phyloP scores from a whole-genome alignment of 1,284 basidiomycete species.

The Naganishia albida region DNA sequence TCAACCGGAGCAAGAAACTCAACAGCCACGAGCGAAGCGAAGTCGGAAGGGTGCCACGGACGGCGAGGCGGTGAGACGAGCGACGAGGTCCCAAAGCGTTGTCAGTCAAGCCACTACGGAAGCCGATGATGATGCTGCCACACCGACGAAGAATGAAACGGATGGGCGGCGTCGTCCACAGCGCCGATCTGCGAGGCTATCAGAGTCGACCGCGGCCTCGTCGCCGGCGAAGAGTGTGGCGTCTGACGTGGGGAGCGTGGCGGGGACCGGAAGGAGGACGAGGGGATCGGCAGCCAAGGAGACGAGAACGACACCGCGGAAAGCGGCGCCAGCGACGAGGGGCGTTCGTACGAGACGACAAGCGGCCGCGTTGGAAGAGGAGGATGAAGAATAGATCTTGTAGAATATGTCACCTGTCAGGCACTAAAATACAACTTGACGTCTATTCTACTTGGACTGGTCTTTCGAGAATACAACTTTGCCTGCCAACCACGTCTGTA shows the following conservation, averaged over 20 bases:
- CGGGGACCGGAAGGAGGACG: background rate
- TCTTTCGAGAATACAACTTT: conserved; percentile 31
- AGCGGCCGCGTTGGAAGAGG: conserved; percentile 15
- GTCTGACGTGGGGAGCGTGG: conserved; percentile 3
- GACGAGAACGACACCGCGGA: conserved; percentile 1
- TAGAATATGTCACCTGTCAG: background rate
- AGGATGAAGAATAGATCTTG: conserved; percentile 16
- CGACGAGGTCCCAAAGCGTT: conserved; percentile 28
- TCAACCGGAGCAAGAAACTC: background rate
- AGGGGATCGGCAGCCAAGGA: background rate
- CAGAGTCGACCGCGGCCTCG: conserved; percentile 24
- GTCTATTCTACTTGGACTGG: background rate
- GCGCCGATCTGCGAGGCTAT: conserved; percentile 18
- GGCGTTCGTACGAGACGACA: conserved; percentile 22
- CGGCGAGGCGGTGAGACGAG: conserved; percentile 10
- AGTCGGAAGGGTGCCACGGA: conserved; percentile 2
- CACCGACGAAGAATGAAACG: background rate
- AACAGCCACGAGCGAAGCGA: conserved; percentile 21
- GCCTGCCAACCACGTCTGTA: conserved; percentile 41
- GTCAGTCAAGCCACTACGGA: conserved; percentile 27
- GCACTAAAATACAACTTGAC: background rate
- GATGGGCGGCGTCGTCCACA: conserved; percentile 5
- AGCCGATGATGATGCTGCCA: conserved; percentile 8
- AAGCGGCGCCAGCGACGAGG: conserved; percentile 8
- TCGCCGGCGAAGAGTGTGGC: conserved; percentile 26